These are phyloP conservation scores for Xylogone sp. DNA, from an alignment of 2,329 filamentous ascomycete species.

Conservation along the genomic window DNA sequence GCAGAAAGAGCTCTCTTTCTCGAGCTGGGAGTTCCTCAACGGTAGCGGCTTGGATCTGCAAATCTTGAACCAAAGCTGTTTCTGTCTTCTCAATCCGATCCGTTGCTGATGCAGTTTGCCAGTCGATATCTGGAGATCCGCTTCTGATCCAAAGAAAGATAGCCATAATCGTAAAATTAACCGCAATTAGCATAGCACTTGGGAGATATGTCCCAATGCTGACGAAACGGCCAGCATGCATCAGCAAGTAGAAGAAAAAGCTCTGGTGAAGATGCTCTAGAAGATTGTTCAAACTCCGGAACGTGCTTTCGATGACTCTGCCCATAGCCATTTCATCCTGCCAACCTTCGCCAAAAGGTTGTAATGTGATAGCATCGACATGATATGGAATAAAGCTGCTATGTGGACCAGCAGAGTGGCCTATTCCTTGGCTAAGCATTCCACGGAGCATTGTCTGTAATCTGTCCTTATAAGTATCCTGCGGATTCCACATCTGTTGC, in stretches of 20 bases:
- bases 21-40: constrained; percentile 16
- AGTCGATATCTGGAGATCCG: constrained; percentile 42
- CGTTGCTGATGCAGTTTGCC: constrained; percentile 11
- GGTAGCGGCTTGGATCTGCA: constrained; percentile 17
- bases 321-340: constrained; percentile 97
- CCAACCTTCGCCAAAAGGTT: constrained; percentile 87
- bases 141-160: constrained; percentile 93
- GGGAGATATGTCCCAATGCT: constrained; percentile 97
- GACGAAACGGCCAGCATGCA: constrained; percentile 89
- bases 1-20: constrained; percentile 61
- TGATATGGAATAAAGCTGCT: constrained; percentile 98
- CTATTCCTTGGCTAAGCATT: constrained; percentile 88
- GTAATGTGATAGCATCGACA: constrained; percentile 90
- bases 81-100: constrained; percentile 30
- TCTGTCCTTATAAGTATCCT: constrained; percentile 74
- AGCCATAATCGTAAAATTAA: constrained; percentile 93
- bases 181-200: constrained; percentile 93
- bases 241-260: constrained; percentile 97
- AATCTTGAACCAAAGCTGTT: constrained; percentile 16
- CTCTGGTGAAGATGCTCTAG: constrained; percentile 97
- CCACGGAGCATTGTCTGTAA: constrained; percentile 86
- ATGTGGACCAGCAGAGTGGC: constrained; percentile 85
- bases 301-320: constrained; percentile 82
- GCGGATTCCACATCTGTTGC: constrained; percentile 79
- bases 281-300: constrained; percentile 91